A percentile compares a stretch with the other conserved stretches of the same genome.
Evolutionary conservation across 2,329 filamentous ascomycete species (phyloP).

Genomic region (Lasiodiplodia gonubiensis): DNA sequence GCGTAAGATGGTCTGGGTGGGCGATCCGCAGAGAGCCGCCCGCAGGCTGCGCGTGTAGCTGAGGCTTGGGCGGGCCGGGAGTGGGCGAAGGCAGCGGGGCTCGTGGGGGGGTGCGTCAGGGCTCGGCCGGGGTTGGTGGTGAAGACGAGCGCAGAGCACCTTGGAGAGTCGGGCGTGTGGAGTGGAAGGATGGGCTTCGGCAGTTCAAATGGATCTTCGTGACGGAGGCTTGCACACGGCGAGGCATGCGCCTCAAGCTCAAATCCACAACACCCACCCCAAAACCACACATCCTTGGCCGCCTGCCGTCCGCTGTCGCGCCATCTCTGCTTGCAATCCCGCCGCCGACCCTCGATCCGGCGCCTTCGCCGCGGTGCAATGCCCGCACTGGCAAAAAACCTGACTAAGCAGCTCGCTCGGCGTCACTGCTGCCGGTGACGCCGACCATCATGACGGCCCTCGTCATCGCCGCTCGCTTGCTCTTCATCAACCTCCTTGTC

Average conservation of each 20-base stretch:
- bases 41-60: constrained; percentile 11
- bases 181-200: constrained; percentile 26
- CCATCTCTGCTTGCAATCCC: not conserved
- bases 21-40: constrained; percentile 24
- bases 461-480: constrained; percentile 20
- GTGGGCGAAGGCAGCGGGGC: not conserved
- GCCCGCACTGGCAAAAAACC: constrained; percentile 1
- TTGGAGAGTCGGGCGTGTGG: constrained; percentile 6
- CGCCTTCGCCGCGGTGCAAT: constrained; percentile 7
- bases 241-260: constrained; percentile 12
- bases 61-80: constrained; percentile 1
- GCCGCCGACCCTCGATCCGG: not conserved
- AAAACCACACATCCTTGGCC: too few species aligned
- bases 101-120: not conserved
- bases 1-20: constrained; percentile 18
- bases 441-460: constrained; percentile 24
- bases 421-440: constrained; percentile 11
- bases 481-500: constrained; percentile 21
- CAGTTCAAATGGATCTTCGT: constrained; percentile 13
- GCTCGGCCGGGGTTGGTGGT: constrained; percentile 14
- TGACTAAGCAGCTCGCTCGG: constrained; percentile 26
- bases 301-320: not conserved
- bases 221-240: constrained; percentile 12
- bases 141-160: constrained; percentile 1
- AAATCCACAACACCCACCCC: not conserved